These are phyloP conservation scores for Trichoderma reesei DNA, from an alignment of 495 filamentous ascomycete species.

Conservation along the genomic window DNA sequence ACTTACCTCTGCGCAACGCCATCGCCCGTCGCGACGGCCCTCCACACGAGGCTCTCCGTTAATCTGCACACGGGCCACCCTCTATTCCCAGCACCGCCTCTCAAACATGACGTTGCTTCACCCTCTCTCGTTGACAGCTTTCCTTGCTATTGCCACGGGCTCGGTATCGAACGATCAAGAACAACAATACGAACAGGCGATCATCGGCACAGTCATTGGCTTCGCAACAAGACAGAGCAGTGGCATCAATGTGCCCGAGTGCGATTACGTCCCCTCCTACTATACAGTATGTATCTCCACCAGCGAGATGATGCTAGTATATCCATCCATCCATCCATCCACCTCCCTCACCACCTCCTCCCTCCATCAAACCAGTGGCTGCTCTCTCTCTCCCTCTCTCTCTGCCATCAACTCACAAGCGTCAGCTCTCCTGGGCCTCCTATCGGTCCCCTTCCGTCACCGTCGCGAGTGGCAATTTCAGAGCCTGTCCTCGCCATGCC, in stretches of 20 bases:
- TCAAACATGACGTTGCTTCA: background rate
- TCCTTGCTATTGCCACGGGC: background rate
- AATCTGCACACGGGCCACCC: conserved; percentile 1
- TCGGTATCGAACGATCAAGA: background rate
- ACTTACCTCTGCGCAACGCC: background rate
- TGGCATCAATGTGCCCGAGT: background rate
- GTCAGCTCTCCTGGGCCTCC: no score
- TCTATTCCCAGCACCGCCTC: background rate
- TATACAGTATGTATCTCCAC: no score
- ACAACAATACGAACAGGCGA: background rate
- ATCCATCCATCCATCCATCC: no score
- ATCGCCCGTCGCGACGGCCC: background rate
- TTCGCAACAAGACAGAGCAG: background rate
- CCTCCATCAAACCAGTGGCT: background rate
- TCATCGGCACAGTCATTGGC: background rate
- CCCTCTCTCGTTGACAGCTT: background rate
- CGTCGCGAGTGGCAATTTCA: background rate
- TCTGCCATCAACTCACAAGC: no score
- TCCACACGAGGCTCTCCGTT: conserved; percentile 1
- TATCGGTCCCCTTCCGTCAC: background rate
- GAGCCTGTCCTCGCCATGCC: background rate
- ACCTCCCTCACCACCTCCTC: background rate
- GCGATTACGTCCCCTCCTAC: background rate
- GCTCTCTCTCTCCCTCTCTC: background rate
- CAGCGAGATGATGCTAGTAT: background rate